Percentiles rank a stretch among this genome's conserved stretches.
These are phyloP conservation scores for Fusarium sp. DNA, from an alignment of 2,329 filamentous ascomycete genomes.

Conservation along the genomic window DNA sequence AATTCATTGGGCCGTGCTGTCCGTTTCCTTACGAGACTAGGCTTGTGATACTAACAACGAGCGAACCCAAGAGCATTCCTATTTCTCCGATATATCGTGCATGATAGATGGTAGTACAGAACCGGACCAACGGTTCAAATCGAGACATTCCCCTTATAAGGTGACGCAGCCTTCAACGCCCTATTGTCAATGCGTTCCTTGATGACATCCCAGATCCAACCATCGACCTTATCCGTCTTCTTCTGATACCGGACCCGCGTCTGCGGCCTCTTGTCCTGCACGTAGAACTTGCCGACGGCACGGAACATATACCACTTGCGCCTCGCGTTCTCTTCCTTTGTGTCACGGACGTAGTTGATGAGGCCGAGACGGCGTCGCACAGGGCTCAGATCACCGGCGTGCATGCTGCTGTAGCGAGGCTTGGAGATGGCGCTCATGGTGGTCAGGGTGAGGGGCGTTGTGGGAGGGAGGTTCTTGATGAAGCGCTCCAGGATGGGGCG, in stretches of 20 bases:
- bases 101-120: not conserved
- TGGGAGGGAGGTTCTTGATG: constrained; percentile 56
- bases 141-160: not conserved
- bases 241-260: constrained; percentile 40
- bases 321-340: constrained; percentile 45
- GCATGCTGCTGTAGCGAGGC: constrained; percentile 59
- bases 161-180: constrained; percentile 9
- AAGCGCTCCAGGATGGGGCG: constrained; percentile 64
- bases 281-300: constrained; percentile 51
- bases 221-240: constrained; percentile 46
- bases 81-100: not conserved
- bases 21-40: not conserved
- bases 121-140: not conserved
- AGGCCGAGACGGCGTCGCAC: constrained; percentile 48
- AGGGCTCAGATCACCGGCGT: constrained; percentile 50
- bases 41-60: not conserved
- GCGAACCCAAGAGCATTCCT: not conserved
- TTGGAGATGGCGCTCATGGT: constrained; percentile 66
- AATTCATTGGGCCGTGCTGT: not conserved
- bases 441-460: constrained; percentile 59
- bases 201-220: constrained; percentile 55
- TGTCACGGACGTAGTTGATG: constrained; percentile 53
- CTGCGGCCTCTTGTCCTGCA: constrained; percentile 44
- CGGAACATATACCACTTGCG: constrained; percentile 54
- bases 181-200: constrained; percentile 46